A percentile compares a stretch with the other conserved stretches of the same genome.
These are phyloP conservation scores for Penicillium sp. DNA, from an alignment of 2,329 filamentous ascomycete genomes.

Conservation along the genomic window DNA sequence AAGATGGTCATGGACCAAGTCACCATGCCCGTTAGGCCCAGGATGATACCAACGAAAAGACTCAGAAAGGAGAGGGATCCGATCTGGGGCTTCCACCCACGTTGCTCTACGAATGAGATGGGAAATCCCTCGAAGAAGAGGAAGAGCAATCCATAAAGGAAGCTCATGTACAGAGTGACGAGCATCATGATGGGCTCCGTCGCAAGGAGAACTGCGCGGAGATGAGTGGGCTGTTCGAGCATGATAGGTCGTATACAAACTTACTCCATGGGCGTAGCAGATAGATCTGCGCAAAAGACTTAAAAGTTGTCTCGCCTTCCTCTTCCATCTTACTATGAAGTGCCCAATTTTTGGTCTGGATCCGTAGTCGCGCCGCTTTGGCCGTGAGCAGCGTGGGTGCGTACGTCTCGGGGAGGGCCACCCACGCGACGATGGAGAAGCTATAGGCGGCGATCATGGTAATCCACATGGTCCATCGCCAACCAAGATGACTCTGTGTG, in stretches of 20 bases:
- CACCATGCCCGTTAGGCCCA: background rate
- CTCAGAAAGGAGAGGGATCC: background rate
- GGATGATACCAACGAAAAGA: background rate
- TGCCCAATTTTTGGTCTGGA: background rate
- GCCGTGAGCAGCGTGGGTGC: background rate
- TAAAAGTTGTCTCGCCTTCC: background rate
- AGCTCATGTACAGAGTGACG: constrained; percentile 44
- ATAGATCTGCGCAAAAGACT: background rate
- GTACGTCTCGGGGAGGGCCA: background rate
- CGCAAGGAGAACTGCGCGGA: background rate
- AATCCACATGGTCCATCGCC: background rate
- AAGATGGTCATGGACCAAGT: background rate
- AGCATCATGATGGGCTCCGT: constrained; percentile 49
- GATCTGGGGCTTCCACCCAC: constrained; percentile 38
- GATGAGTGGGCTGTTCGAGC: background rate
- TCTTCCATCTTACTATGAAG: background rate
- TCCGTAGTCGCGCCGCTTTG: background rate
- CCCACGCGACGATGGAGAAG: background rate
- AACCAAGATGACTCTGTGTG: background rate
- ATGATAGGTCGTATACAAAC: background rate
- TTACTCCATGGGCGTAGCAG: background rate
- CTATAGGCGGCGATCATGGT: background rate
- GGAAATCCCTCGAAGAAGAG: constrained; percentile 40
- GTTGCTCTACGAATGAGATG: constrained; percentile 41
- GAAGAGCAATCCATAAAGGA: constrained; percentile 37